phyloP scores from a whole-genome alignment of 805 yeast genomes.

The Suhomyces faveliae region DNA sequence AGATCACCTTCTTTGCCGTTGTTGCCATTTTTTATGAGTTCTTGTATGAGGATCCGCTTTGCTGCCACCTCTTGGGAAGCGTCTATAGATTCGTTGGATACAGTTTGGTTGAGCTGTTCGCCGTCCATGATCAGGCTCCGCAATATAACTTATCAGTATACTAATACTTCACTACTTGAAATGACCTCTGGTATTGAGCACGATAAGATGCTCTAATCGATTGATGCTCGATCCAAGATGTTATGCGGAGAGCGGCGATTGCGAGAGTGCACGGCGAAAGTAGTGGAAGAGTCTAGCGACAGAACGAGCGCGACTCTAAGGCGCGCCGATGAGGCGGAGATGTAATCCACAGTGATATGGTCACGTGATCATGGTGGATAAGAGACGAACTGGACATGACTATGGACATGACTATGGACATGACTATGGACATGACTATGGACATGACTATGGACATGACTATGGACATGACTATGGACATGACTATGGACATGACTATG shows the following conservation, averaged over 20 bases:
- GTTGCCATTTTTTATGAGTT: constrained; percentile 15
- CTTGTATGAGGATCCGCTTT: constrained; percentile 18
- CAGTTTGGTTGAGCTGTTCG: background rate
- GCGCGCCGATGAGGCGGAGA: background rate
- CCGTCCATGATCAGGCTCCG: background rate
- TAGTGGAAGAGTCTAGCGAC: background rate
- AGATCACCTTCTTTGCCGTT: constrained; percentile 45
- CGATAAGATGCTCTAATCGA: too few relatives aligned
- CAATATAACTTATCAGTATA: background rate
- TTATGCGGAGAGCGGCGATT: background rate
- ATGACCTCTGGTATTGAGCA: too few relatives aligned
- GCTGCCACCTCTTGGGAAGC: constrained; percentile 3
- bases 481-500: too few relatives aligned
- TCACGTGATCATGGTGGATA: background rate
- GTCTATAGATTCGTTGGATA: background rate
- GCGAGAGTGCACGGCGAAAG: background rate
- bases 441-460: too few relatives aligned
- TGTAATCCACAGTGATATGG: background rate
- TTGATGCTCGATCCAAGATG: background rate
- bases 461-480: too few relatives aligned
- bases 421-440: too few relatives aligned
- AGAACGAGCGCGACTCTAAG: background rate
- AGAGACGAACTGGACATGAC: too few relatives aligned
- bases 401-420: too few relatives aligned
- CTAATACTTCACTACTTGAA: too few relatives aligned